Evolutionary conservation across 2,329 filamentous ascomycete genomes (phyloP).

Genomic region (Gyromitra esculenta): DNA sequence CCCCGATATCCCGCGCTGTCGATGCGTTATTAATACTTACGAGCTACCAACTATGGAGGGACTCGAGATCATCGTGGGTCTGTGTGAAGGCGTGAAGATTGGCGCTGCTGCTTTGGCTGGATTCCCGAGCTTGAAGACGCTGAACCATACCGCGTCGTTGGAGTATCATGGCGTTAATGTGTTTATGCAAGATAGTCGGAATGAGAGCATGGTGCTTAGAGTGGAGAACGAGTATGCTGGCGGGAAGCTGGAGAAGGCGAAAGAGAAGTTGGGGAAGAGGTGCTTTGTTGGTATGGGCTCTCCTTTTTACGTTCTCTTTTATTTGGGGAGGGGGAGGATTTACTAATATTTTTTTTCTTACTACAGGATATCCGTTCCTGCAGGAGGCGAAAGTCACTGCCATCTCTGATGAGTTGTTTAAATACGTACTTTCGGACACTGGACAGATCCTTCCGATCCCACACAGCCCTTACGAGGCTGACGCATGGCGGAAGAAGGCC

Average conservation of each 20-base stretch:
- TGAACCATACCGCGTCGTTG: constrained; percentile 82
- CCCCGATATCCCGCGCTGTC: constrained; percentile 85
- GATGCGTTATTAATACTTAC: constrained; percentile 94
- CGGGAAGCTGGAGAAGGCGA: constrained; percentile 76
- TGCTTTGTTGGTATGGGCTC: constrained; percentile 72
- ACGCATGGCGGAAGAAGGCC: constrained; percentile 85
- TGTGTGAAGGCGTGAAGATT: constrained; percentile 84
- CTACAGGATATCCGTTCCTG: constrained; percentile 83
- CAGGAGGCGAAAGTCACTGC: constrained; percentile 90
- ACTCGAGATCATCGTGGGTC: constrained; percentile 81
- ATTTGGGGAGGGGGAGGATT: constrained; percentile 15
- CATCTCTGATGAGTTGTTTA: constrained; percentile 92
- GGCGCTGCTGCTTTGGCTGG: constrained; percentile 86
- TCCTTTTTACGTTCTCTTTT: neutral
- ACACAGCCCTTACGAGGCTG: constrained; percentile 78
- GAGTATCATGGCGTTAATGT: constrained; percentile 91
- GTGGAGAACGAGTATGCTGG: constrained; percentile 77
- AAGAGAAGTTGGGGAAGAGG: constrained; percentile 80
- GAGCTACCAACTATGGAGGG: constrained; percentile 87
- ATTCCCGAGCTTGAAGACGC: constrained; percentile 87
- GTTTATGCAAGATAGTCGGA: constrained; percentile 94
- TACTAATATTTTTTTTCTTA: neutral
- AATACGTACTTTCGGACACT: constrained; percentile 76
- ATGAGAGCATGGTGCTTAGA: constrained; percentile 94
- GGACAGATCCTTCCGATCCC: constrained; percentile 72